Evolutionary conservation across 163 green algal species (phyloP).

Genomic region (Prototheca cutis): DNA sequence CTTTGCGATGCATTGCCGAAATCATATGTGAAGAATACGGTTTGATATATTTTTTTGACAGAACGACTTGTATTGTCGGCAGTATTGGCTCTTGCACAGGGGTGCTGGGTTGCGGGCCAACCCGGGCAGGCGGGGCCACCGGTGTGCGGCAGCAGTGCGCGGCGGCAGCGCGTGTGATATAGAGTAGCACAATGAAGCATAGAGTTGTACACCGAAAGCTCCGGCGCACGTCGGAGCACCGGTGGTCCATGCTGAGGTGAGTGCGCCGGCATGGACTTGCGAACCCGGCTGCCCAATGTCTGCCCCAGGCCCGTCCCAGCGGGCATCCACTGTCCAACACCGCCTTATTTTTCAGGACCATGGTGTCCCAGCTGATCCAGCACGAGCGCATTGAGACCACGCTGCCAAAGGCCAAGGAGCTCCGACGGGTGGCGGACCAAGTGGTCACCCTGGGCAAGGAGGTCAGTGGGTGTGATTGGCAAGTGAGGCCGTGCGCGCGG

Average conservation of each 20-base stretch:
- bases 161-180: background rate
- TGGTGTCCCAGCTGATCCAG: slow-evolving; percentile 81
- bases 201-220: slow-evolving; percentile 37
- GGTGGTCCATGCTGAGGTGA: slow-evolving; percentile 48
- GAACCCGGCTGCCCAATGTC: background rate
- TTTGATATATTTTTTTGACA: no score
- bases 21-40: no score
- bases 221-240: slow-evolving; percentile 29
- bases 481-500: no score
- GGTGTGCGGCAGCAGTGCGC: background rate
- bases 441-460: slow-evolving; percentile 78
- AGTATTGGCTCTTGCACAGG: no score
- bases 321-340: no score
- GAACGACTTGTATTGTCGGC: no score
- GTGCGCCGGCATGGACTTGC: background rate
- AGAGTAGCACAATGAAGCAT: slow-evolving; percentile 40
- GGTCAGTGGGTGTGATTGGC: slow-evolving; percentile 33
- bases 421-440: slow-evolving; percentile 70
- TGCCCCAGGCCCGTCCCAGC: no score
- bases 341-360: slow-evolving; percentile 49
- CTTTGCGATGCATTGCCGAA: no score
- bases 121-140: background rate
- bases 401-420: slow-evolving; percentile 73
- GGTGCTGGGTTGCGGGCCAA: background rate
- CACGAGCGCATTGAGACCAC: slow-evolving; percentile 87